Percentiles rank a stretch among this genome's conserved stretches.
Conservation (phyloP, 2,329 filamentous ascomycete species). For the Beauveria varroae region DNA sequence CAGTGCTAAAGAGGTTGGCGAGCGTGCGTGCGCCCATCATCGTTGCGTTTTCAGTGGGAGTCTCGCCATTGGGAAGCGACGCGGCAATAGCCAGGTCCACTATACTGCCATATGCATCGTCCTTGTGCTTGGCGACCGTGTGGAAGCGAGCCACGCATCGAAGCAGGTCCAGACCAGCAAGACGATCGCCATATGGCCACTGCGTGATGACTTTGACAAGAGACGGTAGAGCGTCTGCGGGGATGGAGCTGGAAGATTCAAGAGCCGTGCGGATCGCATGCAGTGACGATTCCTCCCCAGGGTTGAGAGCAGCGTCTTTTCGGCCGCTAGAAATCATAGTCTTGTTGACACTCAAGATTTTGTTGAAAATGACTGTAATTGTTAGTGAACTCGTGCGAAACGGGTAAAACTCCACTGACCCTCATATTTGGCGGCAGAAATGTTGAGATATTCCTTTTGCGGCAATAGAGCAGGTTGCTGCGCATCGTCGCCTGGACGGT, state of each 20-base stretch:
- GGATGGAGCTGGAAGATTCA: conserved; percentile 46
- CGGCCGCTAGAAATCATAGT: conserved; percentile 62
- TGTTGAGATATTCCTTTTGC: conserved; percentile 70
- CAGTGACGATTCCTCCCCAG: conserved; percentile 59
- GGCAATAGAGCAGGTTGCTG: conserved; percentile 57
- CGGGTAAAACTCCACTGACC: conserved; percentile 24
- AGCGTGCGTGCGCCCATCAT: conserved; percentile 82
- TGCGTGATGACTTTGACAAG: conserved; percentile 64
- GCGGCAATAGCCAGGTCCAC: conserved; percentile 44
- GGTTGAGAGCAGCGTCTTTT: conserved; percentile 68
- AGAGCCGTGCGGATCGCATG: conserved; percentile 55
- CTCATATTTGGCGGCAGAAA: conserved; percentile 64
- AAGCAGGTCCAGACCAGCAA: conserved; percentile 80
- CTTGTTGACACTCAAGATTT: conserved; percentile 68
- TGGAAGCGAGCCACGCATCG: conserved; percentile 71
- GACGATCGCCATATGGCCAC: conserved; percentile 74
- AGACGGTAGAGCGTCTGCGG: conserved; percentile 49
- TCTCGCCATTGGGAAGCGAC: conserved; percentile 36
- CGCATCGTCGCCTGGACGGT: conserved; percentile 60
- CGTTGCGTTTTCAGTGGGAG: conserved; percentile 66
- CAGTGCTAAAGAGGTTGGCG: conserved; percentile 74
- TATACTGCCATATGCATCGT: conserved; percentile 47
- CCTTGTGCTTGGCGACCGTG: conserved; percentile 52
- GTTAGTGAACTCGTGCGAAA: conserved; percentile 7
- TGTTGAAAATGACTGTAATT: conserved; percentile 62